These are phyloP conservation scores for Aaosphaeria arxii DNA, from an alignment of 2,329 filamentous ascomycete species.

Conservation along the genomic window DNA sequence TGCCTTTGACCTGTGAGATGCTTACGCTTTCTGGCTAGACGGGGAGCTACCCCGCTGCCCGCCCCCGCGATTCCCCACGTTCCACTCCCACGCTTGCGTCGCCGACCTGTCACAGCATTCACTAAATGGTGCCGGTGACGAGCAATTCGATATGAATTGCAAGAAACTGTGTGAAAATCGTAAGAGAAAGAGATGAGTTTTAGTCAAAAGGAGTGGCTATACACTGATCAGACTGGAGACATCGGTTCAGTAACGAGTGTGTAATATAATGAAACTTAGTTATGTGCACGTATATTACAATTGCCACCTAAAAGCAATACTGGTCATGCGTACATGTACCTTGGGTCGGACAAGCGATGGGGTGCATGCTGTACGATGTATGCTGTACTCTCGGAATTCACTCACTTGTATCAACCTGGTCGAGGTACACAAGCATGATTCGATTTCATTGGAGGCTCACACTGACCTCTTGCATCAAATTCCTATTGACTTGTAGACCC, in stretches of 20 bases:
- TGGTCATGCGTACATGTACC: background rate
- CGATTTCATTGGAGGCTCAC: background rate
- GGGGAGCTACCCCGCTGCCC: slow-evolving; percentile 21
- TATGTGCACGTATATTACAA: background rate
- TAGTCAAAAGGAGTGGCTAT: background rate
- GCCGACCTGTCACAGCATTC: slow-evolving; percentile 8
- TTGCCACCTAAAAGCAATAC: slow-evolving; percentile 1
- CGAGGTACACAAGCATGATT: background rate
- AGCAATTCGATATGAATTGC: background rate
- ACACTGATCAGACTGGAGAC: background rate
- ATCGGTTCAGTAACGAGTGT: too few relatives aligned
- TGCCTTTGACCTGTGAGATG: slow-evolving; percentile 2
- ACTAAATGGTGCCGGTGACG: background rate
- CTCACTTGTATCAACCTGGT: too few relatives aligned
- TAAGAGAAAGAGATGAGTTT: background rate
- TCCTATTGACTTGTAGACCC: too few relatives aligned
- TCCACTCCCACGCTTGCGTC: slow-evolving; percentile 23
- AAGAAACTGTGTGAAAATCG: background rate
- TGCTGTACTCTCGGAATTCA: too few relatives aligned
- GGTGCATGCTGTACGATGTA: too few relatives aligned
- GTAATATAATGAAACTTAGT: too few relatives aligned
- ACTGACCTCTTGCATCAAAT: too few relatives aligned
- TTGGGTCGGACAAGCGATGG: background rate
- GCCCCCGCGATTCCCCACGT: slow-evolving; percentile 19
- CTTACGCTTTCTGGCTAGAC: background rate